Percentiles rank a stretch among this genome's conserved stretches.
phyloP scores from a whole-genome alignment of 768 basidiomycete species.

The Lenzites betulinus region DNA sequence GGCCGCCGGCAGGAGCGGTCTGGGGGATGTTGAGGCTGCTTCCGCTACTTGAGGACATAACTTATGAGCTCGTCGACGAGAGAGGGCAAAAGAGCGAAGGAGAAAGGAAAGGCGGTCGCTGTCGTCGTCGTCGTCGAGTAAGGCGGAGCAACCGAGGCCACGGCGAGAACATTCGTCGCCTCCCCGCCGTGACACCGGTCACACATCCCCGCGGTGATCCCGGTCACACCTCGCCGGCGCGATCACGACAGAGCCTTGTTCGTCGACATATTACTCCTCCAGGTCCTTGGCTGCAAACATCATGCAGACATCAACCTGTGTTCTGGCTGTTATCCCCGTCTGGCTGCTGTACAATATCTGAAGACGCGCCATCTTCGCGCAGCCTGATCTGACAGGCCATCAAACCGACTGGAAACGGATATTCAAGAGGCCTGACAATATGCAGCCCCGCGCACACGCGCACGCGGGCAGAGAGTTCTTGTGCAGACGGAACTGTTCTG shows the following conservation, averaged over 20 bases:
- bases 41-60: constrained; percentile 3
- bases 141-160: constrained; percentile 1
- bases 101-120: constrained; percentile 3
- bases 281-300: too few species aligned
- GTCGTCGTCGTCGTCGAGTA: constrained; percentile 11
- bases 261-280: too few species aligned
- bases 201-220: background rate
- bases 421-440: background rate
- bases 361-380: too few species aligned
- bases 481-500: background rate
- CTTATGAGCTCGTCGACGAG: background rate
- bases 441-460: too few species aligned
- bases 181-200: background rate
- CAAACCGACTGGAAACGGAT: background rate
- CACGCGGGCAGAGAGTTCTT: too few species aligned
- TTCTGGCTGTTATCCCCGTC: background rate
- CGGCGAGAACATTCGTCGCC: background rate
- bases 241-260: too few species aligned
- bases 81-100: background rate
- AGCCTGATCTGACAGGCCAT: background rate
- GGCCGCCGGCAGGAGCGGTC: constrained; percentile 60
- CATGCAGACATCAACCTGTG: too few species aligned
- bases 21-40: constrained; percentile 42
- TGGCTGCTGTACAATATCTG: background rate
- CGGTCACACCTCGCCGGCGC: too few species aligned